These are phyloP conservation scores for Naganishia sp. DNA, from an alignment of 1,284 basidiomycete genomes.

Conservation along the genomic window DNA sequence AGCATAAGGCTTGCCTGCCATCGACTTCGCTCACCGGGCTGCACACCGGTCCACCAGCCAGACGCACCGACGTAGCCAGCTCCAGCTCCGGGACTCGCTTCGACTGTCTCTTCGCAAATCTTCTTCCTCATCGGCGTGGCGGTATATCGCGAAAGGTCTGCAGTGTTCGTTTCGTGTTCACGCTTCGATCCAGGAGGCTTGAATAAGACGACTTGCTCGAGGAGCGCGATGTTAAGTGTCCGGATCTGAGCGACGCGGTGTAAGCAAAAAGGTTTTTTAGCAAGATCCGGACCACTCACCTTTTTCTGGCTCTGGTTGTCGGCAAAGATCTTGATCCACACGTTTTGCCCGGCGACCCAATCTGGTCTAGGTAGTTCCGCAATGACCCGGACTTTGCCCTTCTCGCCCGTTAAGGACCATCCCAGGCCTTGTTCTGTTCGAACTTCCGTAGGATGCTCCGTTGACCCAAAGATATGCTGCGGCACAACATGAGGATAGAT, in stretches of 20 bases:
- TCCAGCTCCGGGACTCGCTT: constrained; percentile 66
- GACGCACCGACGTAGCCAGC: constrained; percentile 57
- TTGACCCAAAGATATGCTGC: constrained; percentile 64
- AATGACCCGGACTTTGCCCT: constrained; percentile 69
- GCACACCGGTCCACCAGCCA: constrained; percentile 84
- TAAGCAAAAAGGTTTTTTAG: constrained; percentile 18
- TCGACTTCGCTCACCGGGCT: constrained; percentile 60
- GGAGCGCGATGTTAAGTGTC: constrained; percentile 66
- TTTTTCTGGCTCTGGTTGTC: constrained; percentile 72
- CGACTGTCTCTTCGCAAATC: constrained; percentile 66
- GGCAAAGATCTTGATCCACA: constrained; percentile 69
- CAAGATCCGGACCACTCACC: constrained; percentile 41
- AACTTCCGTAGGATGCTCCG: constrained; percentile 65
- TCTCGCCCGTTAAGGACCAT: constrained; percentile 63
- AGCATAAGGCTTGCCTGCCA: constrained; percentile 66
- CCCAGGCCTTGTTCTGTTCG: constrained; percentile 62
- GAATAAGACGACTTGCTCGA: constrained; percentile 61
- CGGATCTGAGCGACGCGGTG: constrained; percentile 58
- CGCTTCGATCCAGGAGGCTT: constrained; percentile 13
- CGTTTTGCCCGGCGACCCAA: constrained; percentile 85
- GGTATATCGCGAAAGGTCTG: constrained; percentile 24
- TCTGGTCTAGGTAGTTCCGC: constrained; percentile 71
- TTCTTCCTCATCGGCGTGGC: constrained; percentile 58
- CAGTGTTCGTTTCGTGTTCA: constrained; percentile 8
- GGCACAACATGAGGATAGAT: constrained; percentile 80